Conservation (phyloP, 2,329 filamentous ascomycete genomes). For the Aureobasidium sp. region DNA sequence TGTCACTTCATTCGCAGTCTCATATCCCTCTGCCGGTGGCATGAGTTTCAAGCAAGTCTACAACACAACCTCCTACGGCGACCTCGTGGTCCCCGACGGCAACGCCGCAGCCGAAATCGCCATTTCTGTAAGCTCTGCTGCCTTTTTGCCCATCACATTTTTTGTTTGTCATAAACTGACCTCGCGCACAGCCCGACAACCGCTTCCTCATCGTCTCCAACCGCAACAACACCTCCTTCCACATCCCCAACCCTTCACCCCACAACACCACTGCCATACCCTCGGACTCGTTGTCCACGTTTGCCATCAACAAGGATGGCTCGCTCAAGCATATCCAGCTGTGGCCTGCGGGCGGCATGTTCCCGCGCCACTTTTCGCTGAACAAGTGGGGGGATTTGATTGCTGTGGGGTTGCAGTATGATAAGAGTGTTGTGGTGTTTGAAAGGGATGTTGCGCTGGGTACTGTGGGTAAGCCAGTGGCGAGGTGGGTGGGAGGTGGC, state of each 20-base stretch:
- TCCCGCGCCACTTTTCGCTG: slow-evolving; percentile 61
- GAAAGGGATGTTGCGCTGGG: slow-evolving; percentile 55
- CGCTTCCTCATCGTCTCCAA: slow-evolving; percentile 62
- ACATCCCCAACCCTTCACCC: slow-evolving; percentile 37
- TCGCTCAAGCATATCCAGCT: slow-evolving; percentile 50
- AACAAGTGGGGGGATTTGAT: slow-evolving; percentile 58
- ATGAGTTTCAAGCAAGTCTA: slow-evolving; percentile 42
- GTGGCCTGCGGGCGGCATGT: slow-evolving; percentile 56
- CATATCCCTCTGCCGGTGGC: slow-evolving; percentile 38
- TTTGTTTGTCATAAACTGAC: not conserved
- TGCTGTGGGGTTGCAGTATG: slow-evolving; percentile 59
- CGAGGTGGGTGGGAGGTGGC: slow-evolving; percentile 25
- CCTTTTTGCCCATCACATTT: not conserved
- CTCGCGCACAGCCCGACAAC: slow-evolving; percentile 33
- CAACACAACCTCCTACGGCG: slow-evolving; percentile 43
- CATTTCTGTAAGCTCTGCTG: slow-evolving; percentile 28
- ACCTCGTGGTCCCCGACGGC: slow-evolving; percentile 36
- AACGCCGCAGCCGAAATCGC: slow-evolving; percentile 52
- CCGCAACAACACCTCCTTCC: slow-evolving; percentile 54
- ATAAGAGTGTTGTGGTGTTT: slow-evolving; percentile 55
- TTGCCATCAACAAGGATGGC: slow-evolving; percentile 52
- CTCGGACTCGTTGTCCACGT: slow-evolving; percentile 58
- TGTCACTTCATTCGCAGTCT: slow-evolving; percentile 41
- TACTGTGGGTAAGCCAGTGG: slow-evolving; percentile 45
- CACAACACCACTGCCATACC: slow-evolving; percentile 29